Conservation (phyloP, 2,329 filamentous ascomycete species). For the Penicillium hordei region DNA sequence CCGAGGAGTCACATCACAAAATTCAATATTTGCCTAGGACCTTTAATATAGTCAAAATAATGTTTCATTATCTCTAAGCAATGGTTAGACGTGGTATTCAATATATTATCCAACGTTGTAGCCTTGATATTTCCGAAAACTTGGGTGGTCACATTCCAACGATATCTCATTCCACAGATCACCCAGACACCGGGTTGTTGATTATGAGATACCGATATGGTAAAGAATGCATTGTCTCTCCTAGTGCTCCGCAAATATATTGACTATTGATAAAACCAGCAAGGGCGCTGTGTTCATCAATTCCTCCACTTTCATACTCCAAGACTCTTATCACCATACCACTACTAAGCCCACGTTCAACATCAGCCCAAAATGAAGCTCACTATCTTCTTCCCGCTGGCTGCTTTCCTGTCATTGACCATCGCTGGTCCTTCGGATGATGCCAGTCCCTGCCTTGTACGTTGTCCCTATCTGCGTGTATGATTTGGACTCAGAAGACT, state of each 20-base stretch:
- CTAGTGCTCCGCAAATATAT: not conserved
- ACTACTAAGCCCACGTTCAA: not conserved
- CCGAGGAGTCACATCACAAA: not conserved
- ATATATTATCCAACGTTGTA: not conserved
- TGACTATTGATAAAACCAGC: conserved; percentile 4
- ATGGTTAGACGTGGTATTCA: not conserved
- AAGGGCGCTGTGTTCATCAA: not conserved
- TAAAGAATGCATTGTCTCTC: not conserved
- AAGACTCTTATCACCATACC: not conserved
- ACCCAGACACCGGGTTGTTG: conserved; percentile 6
- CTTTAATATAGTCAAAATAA: not conserved
- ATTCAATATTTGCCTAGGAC: not conserved
- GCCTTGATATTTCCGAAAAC: not conserved
- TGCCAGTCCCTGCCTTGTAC: conserved; percentile 17
- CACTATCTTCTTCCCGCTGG: conserved; percentile 18
- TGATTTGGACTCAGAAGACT: not conserved
- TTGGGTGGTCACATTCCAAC: conserved; percentile 6
- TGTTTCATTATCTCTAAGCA: not conserved
- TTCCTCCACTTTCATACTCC: not conserved
- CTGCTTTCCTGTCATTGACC: conserved; percentile 18
- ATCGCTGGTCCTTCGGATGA: conserved; percentile 7
- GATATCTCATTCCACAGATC: conserved; percentile 5
- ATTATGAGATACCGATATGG: not conserved
- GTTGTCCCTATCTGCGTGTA: not conserved
- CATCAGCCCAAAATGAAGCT: conserved; percentile 19